Base-by-base conservation (phyloP, 1,284 basidiomycete genomes). In the Ganoderma resinaceum region DNA sequence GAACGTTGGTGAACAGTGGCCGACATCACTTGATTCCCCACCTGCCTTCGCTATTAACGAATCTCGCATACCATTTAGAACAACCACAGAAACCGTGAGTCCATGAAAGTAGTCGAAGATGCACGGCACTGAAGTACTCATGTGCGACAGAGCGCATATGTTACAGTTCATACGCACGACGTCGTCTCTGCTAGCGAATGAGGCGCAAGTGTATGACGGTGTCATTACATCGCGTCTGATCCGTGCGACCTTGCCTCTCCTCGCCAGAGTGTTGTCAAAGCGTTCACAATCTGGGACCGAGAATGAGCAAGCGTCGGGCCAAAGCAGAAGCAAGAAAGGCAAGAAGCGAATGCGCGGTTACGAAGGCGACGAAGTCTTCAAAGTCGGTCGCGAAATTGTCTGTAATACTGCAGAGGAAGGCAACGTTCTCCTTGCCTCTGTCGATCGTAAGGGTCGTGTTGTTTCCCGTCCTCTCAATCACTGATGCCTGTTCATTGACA, bases 331-430 rank as follows among this genome's bases (percentile, higher is more conserved):
- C 9, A 90, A 84, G 76, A 90, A 89, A 74, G 87, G 89, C 61
- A 96, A 92, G 80, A 96, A 95, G 78, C 84, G 92, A 52, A 86
- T 87, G 23, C 86, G 91, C 40, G 91, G 87, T 7, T 94, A 90
- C 63, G 93, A 94, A 76, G 93, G 91, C 33, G 94, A 95, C 72
- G 92, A 93, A 73, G 81, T 94, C 11, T 90, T 97, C 76, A 89
- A 87, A 63, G 77, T 82, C 5, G 82, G 86, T 0, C 82, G 84
- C 49, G 80, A 82, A 35, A 81, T 86, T 3, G 76, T 89, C 38
- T 90, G 86, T 70, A 76, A 85, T 0, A 84, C 83, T 0, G 66
- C 70, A 4, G 81, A 82, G 29, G 91, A 92, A 33, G 86, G 85
- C 23, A 81, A 88, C 31, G 80, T 85, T 16, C 71, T 93, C 35